These are phyloP conservation scores for Tuber calosporum DNA, from an alignment of 495 filamentous ascomycete genomes.

Conservation along the genomic window DNA sequence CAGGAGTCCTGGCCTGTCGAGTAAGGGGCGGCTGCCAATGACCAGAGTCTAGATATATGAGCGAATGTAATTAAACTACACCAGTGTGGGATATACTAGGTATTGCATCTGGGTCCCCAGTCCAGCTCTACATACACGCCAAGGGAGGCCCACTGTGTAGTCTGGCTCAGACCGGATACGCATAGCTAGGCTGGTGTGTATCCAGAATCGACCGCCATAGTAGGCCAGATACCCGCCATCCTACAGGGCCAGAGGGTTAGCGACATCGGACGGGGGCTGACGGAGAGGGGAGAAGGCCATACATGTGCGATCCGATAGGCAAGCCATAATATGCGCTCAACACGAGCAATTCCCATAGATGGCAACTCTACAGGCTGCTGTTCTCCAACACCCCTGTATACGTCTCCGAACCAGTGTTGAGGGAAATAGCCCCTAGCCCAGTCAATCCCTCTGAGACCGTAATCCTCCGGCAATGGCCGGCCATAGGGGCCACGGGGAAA, in stretches of 20 bases:
- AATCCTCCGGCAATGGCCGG: background rate
- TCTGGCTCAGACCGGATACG: background rate
- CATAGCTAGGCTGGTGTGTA: background rate
- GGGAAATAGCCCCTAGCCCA: background rate
- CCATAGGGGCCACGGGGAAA: background rate
- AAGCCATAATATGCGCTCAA: background rate
- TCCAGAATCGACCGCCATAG: background rate
- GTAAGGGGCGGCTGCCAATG: background rate
- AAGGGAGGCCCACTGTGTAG: background rate
- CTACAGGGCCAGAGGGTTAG: background rate
- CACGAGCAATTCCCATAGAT: background rate
- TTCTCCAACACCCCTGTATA: background rate
- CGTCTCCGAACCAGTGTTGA: background rate
- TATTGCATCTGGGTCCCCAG: background rate
- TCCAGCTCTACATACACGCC: background rate
- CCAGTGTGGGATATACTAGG: background rate
- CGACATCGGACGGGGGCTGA: background rate
- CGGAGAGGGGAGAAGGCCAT: background rate
- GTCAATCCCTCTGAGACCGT: background rate
- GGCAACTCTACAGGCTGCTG: background rate
- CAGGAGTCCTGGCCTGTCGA: background rate
- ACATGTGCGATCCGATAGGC: background rate
- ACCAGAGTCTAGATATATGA: background rate
- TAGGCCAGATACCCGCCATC: background rate
- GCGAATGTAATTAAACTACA: background rate